Percentiles rank a stretch among this genome's conserved stretches.
Conservation (phyloP, 2,329 filamentous ascomycete species). For the Sporothrix brasiliensis region DNA sequence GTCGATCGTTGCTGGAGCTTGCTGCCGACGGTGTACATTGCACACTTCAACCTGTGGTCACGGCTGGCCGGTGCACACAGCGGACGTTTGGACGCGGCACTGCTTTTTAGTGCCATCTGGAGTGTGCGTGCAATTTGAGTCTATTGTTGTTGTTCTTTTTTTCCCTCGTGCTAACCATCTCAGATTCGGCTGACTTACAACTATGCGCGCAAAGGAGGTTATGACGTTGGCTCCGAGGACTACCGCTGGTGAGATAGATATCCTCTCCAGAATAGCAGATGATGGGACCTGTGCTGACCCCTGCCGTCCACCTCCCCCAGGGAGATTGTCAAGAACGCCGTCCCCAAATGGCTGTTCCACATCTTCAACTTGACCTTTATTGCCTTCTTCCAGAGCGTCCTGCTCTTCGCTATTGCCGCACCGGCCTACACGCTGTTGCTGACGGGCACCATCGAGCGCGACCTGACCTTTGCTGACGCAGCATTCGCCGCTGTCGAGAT, state of each 20-base stretch:
- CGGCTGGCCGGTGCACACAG: constrained; percentile 72
- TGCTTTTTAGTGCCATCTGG: constrained; percentile 75
- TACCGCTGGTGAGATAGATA: constrained; percentile 71
- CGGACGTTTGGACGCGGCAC: constrained; percentile 69
- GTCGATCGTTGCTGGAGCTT: constrained; percentile 92
- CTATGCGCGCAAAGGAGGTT: constrained; percentile 95
- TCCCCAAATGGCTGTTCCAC: constrained; percentile 71
- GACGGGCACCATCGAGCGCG: constrained; percentile 63
- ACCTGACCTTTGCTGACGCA: constrained; percentile 52
- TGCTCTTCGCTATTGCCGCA: constrained; percentile 73
- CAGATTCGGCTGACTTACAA: constrained; percentile 87
- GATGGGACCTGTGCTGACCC: too few species aligned
- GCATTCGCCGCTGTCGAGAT: constrained; percentile 53
- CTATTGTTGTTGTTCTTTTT: not conserved
- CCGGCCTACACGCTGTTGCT: constrained; percentile 85
- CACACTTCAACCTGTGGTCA: constrained; percentile 83
- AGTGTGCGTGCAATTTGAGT: constrained; percentile 59
- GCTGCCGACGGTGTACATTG: constrained; percentile 81
- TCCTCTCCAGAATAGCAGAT: too few species aligned
- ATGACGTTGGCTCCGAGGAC: constrained; percentile 85
- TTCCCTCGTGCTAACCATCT: constrained; percentile 36
- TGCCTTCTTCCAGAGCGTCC: constrained; percentile 75
- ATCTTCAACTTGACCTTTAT: constrained; percentile 91
- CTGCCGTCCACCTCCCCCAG: constrained; percentile 43
- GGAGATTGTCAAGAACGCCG: constrained; percentile 69